A percentile compares a stretch with the other conserved stretches of the same genome.
Conservation (phyloP, 768 basidiomycete genomes). For the Tylopilus felleus region DNA sequence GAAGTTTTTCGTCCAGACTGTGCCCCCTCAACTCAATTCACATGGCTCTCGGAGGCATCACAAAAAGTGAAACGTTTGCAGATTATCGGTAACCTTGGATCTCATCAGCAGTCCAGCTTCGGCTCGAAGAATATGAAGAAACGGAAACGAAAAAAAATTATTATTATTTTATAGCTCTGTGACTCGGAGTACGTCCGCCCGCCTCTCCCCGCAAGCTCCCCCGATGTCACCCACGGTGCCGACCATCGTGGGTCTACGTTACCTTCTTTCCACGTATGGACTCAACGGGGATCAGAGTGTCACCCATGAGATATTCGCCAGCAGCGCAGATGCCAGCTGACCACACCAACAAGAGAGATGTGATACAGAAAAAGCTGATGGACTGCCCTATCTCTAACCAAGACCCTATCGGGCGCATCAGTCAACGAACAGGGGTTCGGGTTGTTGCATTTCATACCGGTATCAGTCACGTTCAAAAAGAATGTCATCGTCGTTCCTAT, state of each 20-base stretch:
- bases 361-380: conserved; percentile 84
- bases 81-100: neutral
- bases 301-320: conserved; percentile 68
- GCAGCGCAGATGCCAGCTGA: conserved; percentile 70
- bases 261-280: conserved; percentile 20
- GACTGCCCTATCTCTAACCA: conserved; percentile 91
- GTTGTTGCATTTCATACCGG: conserved; percentile 41
- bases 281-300: conserved; percentile 22
- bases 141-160: neutral
- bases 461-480: conserved; percentile 81
- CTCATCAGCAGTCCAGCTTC: conserved; percentile 2
- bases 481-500: conserved; percentile 80
- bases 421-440: neutral
- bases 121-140: neutral
- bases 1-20: conserved; percentile 3
- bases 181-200: conserved; percentile 3
- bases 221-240: conserved; percentile 9
- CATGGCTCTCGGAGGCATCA: conserved; percentile 4
- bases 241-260: conserved; percentile 24
- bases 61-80: neutral
- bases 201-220: neutral
- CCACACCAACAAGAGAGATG: conserved; percentile 75
- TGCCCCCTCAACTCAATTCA: neutral
- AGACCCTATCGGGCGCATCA: conserved; percentile 46
- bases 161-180: neutral